These are phyloP conservation scores for Pythium graminicola DNA, from an alignment of 352 stramenopile genomes.

Conservation along the genomic window DNA sequence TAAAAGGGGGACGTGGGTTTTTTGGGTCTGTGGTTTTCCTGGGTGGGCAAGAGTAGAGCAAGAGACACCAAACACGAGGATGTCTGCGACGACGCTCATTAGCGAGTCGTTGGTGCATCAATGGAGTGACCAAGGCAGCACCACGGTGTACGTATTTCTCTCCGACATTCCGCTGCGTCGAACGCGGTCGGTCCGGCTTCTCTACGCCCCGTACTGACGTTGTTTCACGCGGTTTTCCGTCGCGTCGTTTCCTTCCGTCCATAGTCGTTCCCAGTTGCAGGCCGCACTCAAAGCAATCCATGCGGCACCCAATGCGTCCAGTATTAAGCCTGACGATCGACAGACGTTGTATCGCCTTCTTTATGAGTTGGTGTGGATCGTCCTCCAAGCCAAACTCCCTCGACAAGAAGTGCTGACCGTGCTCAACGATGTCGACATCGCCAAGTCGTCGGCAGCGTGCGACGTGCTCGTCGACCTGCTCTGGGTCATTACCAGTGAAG, in stretches of 20 bases:
- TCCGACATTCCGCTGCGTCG: background rate
- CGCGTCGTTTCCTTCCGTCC: background rate
- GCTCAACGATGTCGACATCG: conserved; percentile 61
- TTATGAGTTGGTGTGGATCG: conserved; percentile 75
- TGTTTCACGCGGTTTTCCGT: background rate
- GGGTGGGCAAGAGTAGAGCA: conserved; percentile 16
- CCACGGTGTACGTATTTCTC: conserved; percentile 39
- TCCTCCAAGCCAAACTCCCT: conserved; percentile 57
- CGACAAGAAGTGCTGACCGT: conserved; percentile 65
- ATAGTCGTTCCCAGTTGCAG: conserved; percentile 35
- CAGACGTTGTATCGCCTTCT: conserved; percentile 47
- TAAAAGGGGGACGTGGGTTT: conserved; percentile 11
- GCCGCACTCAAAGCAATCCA: conserved; percentile 34
- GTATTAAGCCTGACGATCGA: conserved; percentile 10
- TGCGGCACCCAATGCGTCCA: conserved; percentile 20
- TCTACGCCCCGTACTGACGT: conserved; percentile 8
- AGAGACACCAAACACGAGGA: conserved; percentile 7
- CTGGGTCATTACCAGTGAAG: conserved; percentile 70
- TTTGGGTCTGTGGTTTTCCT: conserved; percentile 10
- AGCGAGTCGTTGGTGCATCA: conserved; percentile 49
- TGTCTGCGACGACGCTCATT: conserved; percentile 35
- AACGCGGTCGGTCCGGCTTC: background rate
- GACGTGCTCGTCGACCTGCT: conserved; percentile 64
- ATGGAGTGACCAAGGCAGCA: conserved; percentile 54
- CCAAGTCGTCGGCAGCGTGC: conserved; percentile 27